Percentiles rank a stretch among this genome's conserved stretches.
These are phyloP conservation scores for Trametes sanguinea DNA, from an alignment of 768 basidiomycete species.

Conservation along the genomic window DNA sequence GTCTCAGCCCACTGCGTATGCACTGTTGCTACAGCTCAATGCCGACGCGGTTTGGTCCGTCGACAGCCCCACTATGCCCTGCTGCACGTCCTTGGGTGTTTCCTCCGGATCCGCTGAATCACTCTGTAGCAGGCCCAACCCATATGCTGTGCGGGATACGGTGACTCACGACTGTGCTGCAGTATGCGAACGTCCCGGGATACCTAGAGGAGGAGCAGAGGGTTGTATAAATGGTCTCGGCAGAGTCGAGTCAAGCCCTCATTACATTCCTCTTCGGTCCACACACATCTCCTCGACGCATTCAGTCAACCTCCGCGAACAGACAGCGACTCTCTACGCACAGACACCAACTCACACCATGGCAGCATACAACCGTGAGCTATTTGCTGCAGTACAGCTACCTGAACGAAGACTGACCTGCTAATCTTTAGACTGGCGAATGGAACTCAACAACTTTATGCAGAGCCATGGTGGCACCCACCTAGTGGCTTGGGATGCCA, in stretches of 20 bases:
- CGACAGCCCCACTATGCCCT: not conserved
- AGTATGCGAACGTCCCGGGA: slow-evolving; percentile 5
- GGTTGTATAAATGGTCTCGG: slow-evolving; percentile 11
- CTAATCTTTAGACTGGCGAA: slow-evolving; percentile 31
- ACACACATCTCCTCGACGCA: not conserved
- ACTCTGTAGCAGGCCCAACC: slow-evolving; percentile 4
- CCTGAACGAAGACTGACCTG: not conserved
- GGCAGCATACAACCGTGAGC: slow-evolving; percentile 25
- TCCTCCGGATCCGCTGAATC: slow-evolving; percentile 25
- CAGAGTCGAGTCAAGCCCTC: slow-evolving; percentile 10
- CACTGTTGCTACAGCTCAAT: slow-evolving; percentile 7
- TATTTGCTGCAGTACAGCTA: not conserved
- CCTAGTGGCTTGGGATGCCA: slow-evolving; percentile 30
- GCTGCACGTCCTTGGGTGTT: slow-evolving; percentile 13
- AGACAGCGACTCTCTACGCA: not conserved
- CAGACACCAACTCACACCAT: not conserved
- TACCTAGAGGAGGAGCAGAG: not conserved
- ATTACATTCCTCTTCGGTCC: slow-evolving; percentile 13
- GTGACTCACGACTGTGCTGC: slow-evolving; percentile 23
- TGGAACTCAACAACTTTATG: slow-evolving; percentile 36
- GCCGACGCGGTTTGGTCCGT: slow-evolving; percentile 14
- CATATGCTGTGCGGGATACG: slow-evolving; percentile 24
- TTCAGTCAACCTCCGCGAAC: not conserved
- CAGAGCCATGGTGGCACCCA: slow-evolving; percentile 30
- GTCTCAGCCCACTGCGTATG: slow-evolving; percentile 4